A percentile compares a stretch with the other conserved stretches of the same genome.
These are phyloP conservation scores for Podospora conica DNA, from an alignment of 495 filamentous ascomycete species.

Conservation along the genomic window DNA sequence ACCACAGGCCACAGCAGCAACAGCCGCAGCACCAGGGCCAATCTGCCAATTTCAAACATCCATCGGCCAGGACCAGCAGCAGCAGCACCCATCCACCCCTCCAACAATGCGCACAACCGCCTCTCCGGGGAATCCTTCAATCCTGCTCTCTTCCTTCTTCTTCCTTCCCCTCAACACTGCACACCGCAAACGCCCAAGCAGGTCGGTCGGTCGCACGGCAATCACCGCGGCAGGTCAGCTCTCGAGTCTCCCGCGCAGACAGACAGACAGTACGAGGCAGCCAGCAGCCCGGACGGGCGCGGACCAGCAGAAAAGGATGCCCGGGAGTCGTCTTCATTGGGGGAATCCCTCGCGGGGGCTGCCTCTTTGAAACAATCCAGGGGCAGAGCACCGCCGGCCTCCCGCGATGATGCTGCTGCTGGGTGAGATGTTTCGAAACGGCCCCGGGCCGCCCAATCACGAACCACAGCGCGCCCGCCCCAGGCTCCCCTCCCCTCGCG, in stretches of 20 bases:
- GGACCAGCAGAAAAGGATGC: background rate
- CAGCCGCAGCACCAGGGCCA: background rate
- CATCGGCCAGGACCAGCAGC: background rate
- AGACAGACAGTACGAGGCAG: too few relatives aligned
- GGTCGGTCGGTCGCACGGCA: too few relatives aligned
- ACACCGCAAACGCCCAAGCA: too few relatives aligned
- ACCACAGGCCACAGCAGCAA: too few relatives aligned
- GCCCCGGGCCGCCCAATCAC: background rate
- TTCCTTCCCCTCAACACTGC: too few relatives aligned
- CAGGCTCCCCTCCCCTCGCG: too few relatives aligned
- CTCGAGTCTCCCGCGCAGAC: too few relatives aligned
- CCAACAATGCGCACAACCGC: background rate
- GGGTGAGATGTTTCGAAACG: background rate
- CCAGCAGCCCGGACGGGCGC: too few relatives aligned
- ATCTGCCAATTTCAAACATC: background rate
- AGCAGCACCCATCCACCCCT: background rate
- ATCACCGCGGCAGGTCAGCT: too few relatives aligned
- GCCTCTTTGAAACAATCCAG: background rate
- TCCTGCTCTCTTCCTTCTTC: background rate
- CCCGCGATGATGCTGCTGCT: background rate
- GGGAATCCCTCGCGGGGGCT: background rate
- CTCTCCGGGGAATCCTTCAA: background rate
- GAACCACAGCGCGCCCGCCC: too few relatives aligned
- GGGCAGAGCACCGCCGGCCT: background rate
- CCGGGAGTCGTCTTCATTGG: background rate